These are phyloP conservation scores for Phytophthora foliorum DNA, from an alignment of 352 stramenopile species.

Conservation along the genomic window DNA sequence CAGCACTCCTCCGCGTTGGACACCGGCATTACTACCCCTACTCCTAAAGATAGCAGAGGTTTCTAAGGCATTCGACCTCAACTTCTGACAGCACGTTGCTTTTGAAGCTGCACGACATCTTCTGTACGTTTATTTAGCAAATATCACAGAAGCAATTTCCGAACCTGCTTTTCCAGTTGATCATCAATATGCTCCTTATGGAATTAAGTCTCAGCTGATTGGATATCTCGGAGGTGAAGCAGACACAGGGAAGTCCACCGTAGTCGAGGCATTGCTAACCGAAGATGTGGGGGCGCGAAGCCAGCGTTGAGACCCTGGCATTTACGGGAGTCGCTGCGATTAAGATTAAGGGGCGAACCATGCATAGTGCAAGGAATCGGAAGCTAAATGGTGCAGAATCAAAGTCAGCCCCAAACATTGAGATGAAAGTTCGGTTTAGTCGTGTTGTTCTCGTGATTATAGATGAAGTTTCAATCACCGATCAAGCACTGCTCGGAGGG, in stretches of 20 bases:
- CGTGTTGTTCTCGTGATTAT: conserved; percentile 30
- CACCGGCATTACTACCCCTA: background rate
- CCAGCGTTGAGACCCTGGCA: too few species aligned
- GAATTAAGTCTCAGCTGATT: too few species aligned
- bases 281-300: too few species aligned
- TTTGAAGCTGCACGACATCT: background rate
- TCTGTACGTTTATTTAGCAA: background rate
- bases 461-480: conserved; percentile 39
- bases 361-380: too few species aligned
- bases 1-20: background rate
- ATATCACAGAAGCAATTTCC: background rate
- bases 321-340: too few species aligned
- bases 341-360: too few species aligned
- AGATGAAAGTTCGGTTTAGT: conserved; percentile 26
- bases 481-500: conserved; percentile 30
- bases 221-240: too few species aligned
- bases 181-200: background rate
- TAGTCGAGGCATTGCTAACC: too few species aligned
- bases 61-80: background rate
- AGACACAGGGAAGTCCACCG: too few species aligned
- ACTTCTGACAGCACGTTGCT: background rate
- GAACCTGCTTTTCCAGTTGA: background rate
- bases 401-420: background rate
- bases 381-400: too few species aligned
- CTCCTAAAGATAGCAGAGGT: background rate